Base-by-base conservation (phyloP, 345 rosid species). In the Sonneratia alba region DNA sequence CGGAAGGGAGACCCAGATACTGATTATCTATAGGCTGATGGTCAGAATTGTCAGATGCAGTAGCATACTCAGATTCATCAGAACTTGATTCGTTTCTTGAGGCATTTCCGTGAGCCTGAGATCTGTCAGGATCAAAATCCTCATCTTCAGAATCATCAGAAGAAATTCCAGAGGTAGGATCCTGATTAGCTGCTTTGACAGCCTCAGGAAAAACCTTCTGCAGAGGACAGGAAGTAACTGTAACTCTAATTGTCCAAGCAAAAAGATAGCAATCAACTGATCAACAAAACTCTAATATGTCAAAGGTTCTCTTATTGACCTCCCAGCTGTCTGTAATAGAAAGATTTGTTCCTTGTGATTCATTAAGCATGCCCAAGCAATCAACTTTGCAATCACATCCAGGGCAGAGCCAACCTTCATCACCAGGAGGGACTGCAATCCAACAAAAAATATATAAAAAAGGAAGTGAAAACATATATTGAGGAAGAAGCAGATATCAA, bases 81-180 rank as follows among this genome's bases (percentile, higher is more conserved):
- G 70, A 68, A 43, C 36, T 43, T 68, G 70, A 68, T 42, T 48
- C 53, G n/a, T 68, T 49, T 48, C 36, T 6, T 12, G 7, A 7
- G 16, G 18, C 49, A 21, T 21, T 67, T 37, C 32, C 49, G 12
- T 18, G 1, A 32, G 45, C 38, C 36, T 27, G 70, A 40, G 14
- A 73, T 74, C 59, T 69, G 56, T 70, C 79, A 70, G 75, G 86
- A 64, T 90, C 80, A 83, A 49, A 90, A 71, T 90, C 88, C 70
- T 87, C 93, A 82, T 95, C 99, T 77, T 87, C 97, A 3, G 99
- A 90, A 81, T 90, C 98, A 74, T 95, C 99, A 70, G 96, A 89
- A 66, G 96, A 86, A 82, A 85, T 88, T 74, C 83, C 84, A 75
- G 66, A 62, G 18, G 66, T 15, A 14, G 77, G 43, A 48, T 73